A percentile compares a stretch with the other conserved stretches of the same genome.
Evolutionary conservation across 2,329 filamentous ascomycete species (phyloP).

Genomic region (Onygena corvina): DNA sequence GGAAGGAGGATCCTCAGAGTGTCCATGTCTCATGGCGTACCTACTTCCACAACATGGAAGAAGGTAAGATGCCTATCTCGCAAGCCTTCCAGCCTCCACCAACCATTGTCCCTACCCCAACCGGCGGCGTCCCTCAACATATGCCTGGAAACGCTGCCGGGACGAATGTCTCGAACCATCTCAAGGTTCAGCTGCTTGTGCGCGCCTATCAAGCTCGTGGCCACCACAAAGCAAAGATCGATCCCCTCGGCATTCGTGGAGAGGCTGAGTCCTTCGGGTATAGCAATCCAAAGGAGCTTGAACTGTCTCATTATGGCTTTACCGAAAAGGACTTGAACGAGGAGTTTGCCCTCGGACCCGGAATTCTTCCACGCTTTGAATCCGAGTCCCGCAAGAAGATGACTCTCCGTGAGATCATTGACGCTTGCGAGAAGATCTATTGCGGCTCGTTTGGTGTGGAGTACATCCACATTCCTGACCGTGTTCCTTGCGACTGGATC

Average conservation of each 20-base stretch:
- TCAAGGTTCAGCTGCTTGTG: conserved; percentile 95
- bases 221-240: conserved; percentile 96
- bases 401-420: conserved; percentile 89
- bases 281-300: conserved; percentile 80
- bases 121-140: conserved; percentile 62
- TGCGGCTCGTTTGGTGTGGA: conserved; percentile 95
- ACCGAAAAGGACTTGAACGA: conserved; percentile 85
- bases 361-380: conserved; percentile 89
- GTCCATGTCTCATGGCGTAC: conserved; percentile 98
- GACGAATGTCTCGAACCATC: conserved; percentile 81
- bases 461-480: conserved; percentile 97
- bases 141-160: conserved; percentile 57
- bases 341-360: conserved; percentile 83
- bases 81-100: conserved; percentile 94
- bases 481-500: conserved; percentile 97
- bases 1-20: conserved; percentile 84
- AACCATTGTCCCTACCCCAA: conserved; percentile 71
- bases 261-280: conserved; percentile 75
- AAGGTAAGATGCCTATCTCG: conserved; percentile 91
- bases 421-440: conserved; percentile 87
- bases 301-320: conserved; percentile 89
- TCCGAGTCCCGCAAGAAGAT: conserved; percentile 83
- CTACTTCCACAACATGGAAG: conserved; percentile 99
- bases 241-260: conserved; percentile 85
- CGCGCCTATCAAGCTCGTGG: conserved; percentile 96